phyloP scores from a whole-genome alignment of 305 asterid species.

The Striga hermonthica region DNA sequence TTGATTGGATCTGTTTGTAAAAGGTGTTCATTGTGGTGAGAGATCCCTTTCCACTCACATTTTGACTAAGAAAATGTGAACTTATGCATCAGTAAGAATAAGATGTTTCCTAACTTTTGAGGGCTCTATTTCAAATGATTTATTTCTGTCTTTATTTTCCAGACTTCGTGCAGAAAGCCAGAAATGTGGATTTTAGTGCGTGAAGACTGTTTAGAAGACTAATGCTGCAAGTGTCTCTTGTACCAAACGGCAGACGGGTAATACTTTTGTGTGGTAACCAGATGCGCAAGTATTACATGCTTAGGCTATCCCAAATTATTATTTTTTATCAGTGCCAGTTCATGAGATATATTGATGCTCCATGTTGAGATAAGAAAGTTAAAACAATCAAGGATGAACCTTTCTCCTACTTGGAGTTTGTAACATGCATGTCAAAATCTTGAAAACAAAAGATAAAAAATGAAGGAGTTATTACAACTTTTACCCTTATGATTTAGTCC shows the following conservation, averaged over 20 bases:
- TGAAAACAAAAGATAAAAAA: too few relatives aligned
- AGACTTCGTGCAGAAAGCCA: constrained; percentile 43
- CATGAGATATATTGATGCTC: too few relatives aligned
- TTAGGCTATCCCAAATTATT: background rate
- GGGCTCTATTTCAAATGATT: background rate
- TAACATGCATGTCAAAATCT: too few relatives aligned
- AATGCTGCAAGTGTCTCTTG: background rate
- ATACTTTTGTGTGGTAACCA: background rate
- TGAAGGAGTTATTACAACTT: too few relatives aligned
- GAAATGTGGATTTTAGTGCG: constrained; percentile 41
- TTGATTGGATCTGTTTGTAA: too few relatives aligned
- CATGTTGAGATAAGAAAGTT: too few relatives aligned
- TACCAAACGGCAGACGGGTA: background rate
- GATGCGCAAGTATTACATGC: background rate
- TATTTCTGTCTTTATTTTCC: constrained; percentile 6
- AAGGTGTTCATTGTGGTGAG: background rate
- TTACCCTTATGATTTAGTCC: too few relatives aligned
- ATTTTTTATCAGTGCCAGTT: too few relatives aligned
- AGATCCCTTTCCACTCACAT: background rate
- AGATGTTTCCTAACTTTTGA: too few relatives aligned
- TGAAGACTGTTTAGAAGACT: background rate
- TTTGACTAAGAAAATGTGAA: background rate
- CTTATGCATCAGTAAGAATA: background rate
- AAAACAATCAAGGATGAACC: too few relatives aligned
- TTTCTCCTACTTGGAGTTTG: too few relatives aligned